A percentile compares a stretch with the other conserved stretches of the same genome.
phyloP scores from a whole-genome alignment of 2,329 filamentous ascomycete species.

The Cryoendolithus antarcticus region DNA sequence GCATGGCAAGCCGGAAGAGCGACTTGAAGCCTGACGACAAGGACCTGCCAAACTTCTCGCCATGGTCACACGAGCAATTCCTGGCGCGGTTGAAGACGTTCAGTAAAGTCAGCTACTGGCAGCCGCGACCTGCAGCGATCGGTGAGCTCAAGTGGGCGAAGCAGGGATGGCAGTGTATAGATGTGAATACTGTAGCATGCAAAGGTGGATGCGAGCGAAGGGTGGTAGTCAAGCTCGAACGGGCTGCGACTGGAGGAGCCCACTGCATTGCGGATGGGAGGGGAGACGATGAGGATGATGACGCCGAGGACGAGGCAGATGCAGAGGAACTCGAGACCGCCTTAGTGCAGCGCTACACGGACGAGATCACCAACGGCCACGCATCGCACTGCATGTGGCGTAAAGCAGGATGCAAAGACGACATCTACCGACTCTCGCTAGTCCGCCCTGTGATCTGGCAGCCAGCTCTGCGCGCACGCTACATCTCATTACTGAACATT shows the following conservation, averaged over 20 bases:
- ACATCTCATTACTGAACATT: constrained; percentile 15
- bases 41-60: constrained; percentile 59
- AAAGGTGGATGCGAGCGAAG: constrained; percentile 69
- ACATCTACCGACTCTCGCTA: constrained; percentile 49
- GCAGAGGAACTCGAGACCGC: constrained; percentile 38
- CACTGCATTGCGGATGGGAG: background rate
- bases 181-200: constrained; percentile 73
- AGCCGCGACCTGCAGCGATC: constrained; percentile 75
- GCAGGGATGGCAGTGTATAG: constrained; percentile 77
- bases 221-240: constrained; percentile 64
- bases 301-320: constrained; percentile 34
- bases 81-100: constrained; percentile 74
- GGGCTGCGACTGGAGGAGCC: constrained; percentile 29
- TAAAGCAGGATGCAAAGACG: constrained; percentile 71
- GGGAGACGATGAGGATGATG: constrained; percentile 33
- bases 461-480: constrained; percentile 18
- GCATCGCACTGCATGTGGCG: constrained; percentile 76
- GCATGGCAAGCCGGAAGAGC: constrained; percentile 5
- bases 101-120: constrained; percentile 83
- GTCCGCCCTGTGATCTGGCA: constrained; percentile 25
- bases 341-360: constrained; percentile 63
- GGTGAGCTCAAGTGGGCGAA: constrained; percentile 93
- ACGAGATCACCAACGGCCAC: constrained; percentile 63
- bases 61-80: constrained; percentile 73
- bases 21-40: constrained; percentile 4